These are phyloP conservation scores for Allomyces javanicus DNA, from an alignment of 192 early-diverging fungal genomes.

Conservation along the genomic window DNA sequence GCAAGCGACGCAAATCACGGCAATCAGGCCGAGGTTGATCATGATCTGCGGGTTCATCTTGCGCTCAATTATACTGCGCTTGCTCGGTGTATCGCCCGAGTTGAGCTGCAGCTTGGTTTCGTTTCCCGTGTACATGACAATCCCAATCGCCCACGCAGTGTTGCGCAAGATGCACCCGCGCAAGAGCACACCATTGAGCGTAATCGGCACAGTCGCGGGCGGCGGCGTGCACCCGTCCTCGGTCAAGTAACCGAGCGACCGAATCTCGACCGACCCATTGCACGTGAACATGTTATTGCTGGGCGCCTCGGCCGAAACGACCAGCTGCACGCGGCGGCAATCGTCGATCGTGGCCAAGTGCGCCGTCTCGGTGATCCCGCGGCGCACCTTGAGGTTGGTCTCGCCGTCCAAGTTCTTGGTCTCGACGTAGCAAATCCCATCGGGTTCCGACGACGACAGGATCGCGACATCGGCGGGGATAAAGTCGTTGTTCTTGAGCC, in stretches of 20 bases:
- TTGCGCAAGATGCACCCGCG: slow-evolving; percentile 78
- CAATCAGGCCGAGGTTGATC: slow-evolving; percentile 15
- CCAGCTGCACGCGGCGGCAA: slow-evolving; percentile 39
- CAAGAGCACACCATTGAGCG: slow-evolving; percentile 62
- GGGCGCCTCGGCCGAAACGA: slow-evolving; percentile 56
- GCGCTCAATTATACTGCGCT: slow-evolving; percentile 70
- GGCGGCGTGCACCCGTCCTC: neutral
- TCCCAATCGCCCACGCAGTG: slow-evolving; percentile 72
- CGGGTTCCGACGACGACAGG: slow-evolving; percentile 54
- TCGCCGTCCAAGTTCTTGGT: slow-evolving; percentile 94
- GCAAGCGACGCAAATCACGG: slow-evolving; percentile 6
- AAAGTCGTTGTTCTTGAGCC: slow-evolving; percentile 57
- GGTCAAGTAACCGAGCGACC: neutral
- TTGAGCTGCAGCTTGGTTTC: slow-evolving; percentile 88
- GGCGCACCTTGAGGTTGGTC: slow-evolving; percentile 83
- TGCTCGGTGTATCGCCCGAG: slow-evolving; percentile 71
- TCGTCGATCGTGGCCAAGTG: slow-evolving; percentile 51
- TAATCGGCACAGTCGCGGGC: slow-evolving; percentile 32
- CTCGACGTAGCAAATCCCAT: slow-evolving; percentile 66
- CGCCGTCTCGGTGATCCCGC: slow-evolving; percentile 39
- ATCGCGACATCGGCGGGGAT: slow-evolving; percentile 72
- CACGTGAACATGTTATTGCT: slow-evolving; percentile 57
- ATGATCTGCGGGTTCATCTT: slow-evolving; percentile 55
- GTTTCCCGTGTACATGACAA: slow-evolving; percentile 63
- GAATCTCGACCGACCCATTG: slow-evolving; percentile 41